phyloP scores from a whole-genome alignment of 768 basidiomycete species.

The Suillus lakei region DNA sequence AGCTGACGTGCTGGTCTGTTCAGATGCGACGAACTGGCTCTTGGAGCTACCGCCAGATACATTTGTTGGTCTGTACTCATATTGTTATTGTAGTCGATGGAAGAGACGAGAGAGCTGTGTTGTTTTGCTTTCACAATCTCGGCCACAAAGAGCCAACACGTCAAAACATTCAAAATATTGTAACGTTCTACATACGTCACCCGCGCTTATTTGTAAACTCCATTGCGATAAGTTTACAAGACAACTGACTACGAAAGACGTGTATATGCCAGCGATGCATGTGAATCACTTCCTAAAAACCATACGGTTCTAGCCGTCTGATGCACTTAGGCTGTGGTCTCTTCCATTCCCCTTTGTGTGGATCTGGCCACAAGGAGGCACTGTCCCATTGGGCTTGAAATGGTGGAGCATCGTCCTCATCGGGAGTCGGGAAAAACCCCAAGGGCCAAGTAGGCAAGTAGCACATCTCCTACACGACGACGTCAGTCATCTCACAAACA shows the following conservation, averaged over 20 bases:
- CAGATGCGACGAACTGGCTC: slow-evolving; percentile 44
- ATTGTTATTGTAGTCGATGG: slow-evolving; percentile 17
- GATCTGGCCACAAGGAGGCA: neutral
- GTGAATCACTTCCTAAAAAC: neutral
- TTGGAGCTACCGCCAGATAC: slow-evolving; percentile 53
- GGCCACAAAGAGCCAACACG: slow-evolving; percentile 4
- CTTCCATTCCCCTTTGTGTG: slow-evolving; percentile 20
- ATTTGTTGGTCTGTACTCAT: slow-evolving; percentile 63
- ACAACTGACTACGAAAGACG: neutral
- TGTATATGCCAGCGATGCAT: neutral
- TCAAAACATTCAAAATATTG: neutral
- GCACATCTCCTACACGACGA: slow-evolving; percentile 26
- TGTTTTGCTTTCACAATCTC: neutral
- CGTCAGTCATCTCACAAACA: neutral
- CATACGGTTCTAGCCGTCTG: slow-evolving; percentile 17
- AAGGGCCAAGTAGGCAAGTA: slow-evolving; percentile 31
- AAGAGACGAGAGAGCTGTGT: neutral
- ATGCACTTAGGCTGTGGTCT: slow-evolving; percentile 31
- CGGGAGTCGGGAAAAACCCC: slow-evolving; percentile 18
- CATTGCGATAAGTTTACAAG: neutral
- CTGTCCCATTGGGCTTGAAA: neutral
- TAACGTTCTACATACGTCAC: neutral
- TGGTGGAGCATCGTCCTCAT: neutral
- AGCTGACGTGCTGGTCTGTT: slow-evolving; percentile 53
- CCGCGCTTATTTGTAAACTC: neutral